Evolutionary conservation across 2,329 filamentous ascomycete genomes (phyloP).

Genomic region (Akanthomyces uredinophilus): DNA sequence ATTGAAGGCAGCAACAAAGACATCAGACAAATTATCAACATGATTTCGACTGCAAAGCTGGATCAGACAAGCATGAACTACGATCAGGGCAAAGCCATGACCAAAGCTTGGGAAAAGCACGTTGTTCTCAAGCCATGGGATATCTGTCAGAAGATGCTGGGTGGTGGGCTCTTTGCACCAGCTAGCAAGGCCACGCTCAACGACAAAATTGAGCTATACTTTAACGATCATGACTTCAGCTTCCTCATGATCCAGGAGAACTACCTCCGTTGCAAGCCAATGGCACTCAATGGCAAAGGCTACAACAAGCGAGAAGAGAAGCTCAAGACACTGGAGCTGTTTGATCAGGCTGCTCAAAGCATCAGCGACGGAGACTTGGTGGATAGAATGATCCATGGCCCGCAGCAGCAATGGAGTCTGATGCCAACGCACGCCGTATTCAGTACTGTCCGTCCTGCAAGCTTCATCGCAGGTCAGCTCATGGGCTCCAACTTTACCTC

Average conservation of each 20-base stretch:
- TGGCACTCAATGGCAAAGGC: slow-evolving; percentile 49
- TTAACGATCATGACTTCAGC: slow-evolving; percentile 98
- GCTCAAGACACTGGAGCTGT: slow-evolving; percentile 78
- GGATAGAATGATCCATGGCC: slow-evolving; percentile 96
- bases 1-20: slow-evolving; percentile 95
- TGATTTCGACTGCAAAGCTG: slow-evolving; percentile 90
- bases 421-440: slow-evolving; percentile 97
- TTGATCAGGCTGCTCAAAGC: slow-evolving; percentile 84
- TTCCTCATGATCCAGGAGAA: slow-evolving; percentile 98
- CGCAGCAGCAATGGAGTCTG: slow-evolving; percentile 95
- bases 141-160: slow-evolving; percentile 89
- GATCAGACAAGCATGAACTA: slow-evolving; percentile 76
- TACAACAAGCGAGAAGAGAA: slow-evolving; percentile 63
- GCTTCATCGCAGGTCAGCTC: slow-evolving; percentile 76
- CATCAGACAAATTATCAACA: slow-evolving; percentile 97
- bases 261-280: slow-evolving; percentile 79
- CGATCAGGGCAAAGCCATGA: slow-evolving; percentile 86
- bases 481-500: slow-evolving; percentile 72
- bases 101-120: slow-evolving; percentile 97
- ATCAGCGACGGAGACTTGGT: slow-evolving; percentile 97
- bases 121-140: slow-evolving; percentile 97
- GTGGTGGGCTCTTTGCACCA: slow-evolving; percentile 76
- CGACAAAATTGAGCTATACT: slow-evolving; percentile 97
- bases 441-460: slow-evolving; percentile 87
- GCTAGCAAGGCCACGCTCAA: slow-evolving; percentile 84